Conservation (phyloP, 108 stramenopile species). For the Epithemia pelagica region DNA sequence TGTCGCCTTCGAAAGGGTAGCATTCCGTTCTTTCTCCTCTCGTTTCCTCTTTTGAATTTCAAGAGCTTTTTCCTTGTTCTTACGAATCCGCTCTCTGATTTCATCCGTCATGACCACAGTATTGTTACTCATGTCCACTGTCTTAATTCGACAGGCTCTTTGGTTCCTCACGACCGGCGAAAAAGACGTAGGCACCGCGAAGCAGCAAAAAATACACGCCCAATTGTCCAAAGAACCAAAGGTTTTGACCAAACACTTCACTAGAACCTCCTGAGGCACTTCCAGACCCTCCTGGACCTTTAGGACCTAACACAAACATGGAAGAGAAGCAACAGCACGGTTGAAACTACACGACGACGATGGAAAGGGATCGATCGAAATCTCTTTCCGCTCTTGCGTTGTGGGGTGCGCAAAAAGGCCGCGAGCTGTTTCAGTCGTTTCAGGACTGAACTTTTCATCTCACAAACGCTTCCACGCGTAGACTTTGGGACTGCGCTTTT, state of each 20-base stretch:
- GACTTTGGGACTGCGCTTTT: no score
- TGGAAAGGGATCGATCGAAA: no score
- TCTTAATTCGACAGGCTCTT: not conserved
- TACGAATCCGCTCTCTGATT: conserved; percentile 62
- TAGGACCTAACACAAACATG: conserved; percentile 76
- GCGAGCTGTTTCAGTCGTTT: no score
- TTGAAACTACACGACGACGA: no score
- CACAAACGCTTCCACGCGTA: no score
- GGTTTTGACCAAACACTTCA: conserved; percentile 30
- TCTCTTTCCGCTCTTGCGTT: no score
- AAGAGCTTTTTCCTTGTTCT: conserved; percentile 65
- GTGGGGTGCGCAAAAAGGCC: no score
- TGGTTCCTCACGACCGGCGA: conserved; percentile 34
- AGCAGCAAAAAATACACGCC: conserved; percentile 62
- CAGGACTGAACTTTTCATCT: no score
- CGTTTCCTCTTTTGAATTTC: conserved; percentile 42
- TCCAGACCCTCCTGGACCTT: conserved; percentile 21
- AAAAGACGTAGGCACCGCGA: conserved; percentile 65
- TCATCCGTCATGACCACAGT: conserved; percentile 63
- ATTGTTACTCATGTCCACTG: not conserved
- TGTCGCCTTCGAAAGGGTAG: conserved; percentile 7
- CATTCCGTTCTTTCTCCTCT: conserved; percentile 21
- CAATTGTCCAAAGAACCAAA: conserved; percentile 69
- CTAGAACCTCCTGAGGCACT: conserved; percentile 23
- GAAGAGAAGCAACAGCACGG: no score